These are phyloP conservation scores for Pichia rugopelliculosa DNA, from an alignment of 805 yeast species.

Conservation along the genomic window DNA sequence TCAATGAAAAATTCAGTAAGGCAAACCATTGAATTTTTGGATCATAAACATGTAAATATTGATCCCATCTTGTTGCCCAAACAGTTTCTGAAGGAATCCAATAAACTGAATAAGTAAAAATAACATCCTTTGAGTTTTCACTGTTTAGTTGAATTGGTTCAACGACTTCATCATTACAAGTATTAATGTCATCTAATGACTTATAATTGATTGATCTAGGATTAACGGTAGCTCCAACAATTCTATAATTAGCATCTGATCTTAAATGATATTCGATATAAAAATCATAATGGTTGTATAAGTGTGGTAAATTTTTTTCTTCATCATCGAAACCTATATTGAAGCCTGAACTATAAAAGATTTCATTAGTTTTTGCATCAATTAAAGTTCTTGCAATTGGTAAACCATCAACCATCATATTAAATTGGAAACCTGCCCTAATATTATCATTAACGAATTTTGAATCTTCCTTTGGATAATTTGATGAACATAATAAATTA, in stretches of 20 bases:
- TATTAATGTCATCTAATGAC: conserved; percentile 8
- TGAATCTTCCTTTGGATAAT: conserved; percentile 60
- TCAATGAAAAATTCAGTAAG: conserved; percentile 73
- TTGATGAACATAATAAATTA: conserved; percentile 51
- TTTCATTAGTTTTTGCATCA: conserved; percentile 51
- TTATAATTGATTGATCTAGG: conserved; percentile 46
- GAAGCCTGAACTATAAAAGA: conserved; percentile 76
- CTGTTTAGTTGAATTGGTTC: conserved; percentile 43
- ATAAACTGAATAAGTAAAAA: conserved; percentile 75
- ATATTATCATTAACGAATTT: conserved; percentile 73
- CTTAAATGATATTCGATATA: conserved; percentile 77
- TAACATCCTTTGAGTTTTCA: conserved; percentile 48
- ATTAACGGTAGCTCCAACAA: conserved; percentile 80
- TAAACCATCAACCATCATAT: conserved; percentile 92
- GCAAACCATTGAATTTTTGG: conserved; percentile 97
- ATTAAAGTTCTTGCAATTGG: conserved; percentile 71
- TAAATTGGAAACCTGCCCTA: conserved; percentile 75
- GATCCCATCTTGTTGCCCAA: conserved; percentile 99
- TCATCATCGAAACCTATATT: conserved; percentile 66
- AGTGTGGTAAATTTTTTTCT: conserved; percentile 39
- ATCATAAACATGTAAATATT: conserved; percentile 83
- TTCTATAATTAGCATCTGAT: conserved; percentile 60
- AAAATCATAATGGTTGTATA: conserved; percentile 78
- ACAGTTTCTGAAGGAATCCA: conserved; percentile 65
- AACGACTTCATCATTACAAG: conserved; percentile 21